Base-by-base conservation (phyloP, 805 yeast genomes). In the Schwanniomyces vanrijiae region DNA sequence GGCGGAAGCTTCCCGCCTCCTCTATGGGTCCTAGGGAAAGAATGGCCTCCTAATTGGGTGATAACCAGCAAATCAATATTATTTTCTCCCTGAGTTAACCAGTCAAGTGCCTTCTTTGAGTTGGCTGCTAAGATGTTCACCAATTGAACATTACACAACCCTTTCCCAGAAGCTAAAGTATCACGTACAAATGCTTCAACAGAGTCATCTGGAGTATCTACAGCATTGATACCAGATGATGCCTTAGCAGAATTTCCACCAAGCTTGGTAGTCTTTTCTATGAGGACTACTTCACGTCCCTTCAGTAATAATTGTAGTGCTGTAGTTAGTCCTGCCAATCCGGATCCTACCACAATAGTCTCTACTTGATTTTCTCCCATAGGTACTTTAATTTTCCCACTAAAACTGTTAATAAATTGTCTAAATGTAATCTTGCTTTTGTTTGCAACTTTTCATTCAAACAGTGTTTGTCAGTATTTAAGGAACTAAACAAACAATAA, bases 161-260 rank as follows among this genome's bases (percentile, higher is more conserved):
- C 63, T 42, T 64, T 64, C 4, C 76, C 76, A 11, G 74, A 67
- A 16, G 45, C 50, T 8, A 64, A 21, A 2, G 75, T 65, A 51
- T 72, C 77, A 3, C 51, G 18, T 4, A 45, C 44, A 42, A 72
- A 72, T 5, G 37, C 14, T 4, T 55, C 61, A 3, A 56, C 52
- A 5, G 68, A 54, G 46, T 71, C 76, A 5, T 53, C 53, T 18
- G 45, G 46, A 0, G 75, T 68, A 3, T 66, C 66, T 0, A 54
- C 71, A 1, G 75, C 76, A 59, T 81, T 81, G 45, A 82, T 81
- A 19, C 86, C 86, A 20, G 83, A 77, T 3, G 84, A 78, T 0
- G 86, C 86, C 60, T 80, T 81, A 45, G 75, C 72, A 2, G 85
- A 81, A 52, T 82, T 82, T 5, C 86, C 85, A 25, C 86, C 86